Conservation (phyloP, 192 early-diverging fungal species). For the Coemansia sp. region DNA sequence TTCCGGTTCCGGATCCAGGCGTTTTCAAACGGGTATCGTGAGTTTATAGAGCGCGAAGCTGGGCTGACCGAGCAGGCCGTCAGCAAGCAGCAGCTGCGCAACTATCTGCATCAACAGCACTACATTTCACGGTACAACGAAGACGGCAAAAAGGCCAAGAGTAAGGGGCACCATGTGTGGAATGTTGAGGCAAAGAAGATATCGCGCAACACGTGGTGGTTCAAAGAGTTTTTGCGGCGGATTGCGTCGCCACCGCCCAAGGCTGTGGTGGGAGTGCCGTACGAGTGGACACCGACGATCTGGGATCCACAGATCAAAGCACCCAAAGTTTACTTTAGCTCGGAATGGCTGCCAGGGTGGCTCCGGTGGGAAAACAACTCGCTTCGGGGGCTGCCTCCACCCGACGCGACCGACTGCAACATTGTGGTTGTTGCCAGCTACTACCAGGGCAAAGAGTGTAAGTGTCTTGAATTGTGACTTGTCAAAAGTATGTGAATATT, state of each 20-base stretch:
- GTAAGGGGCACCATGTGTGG: conserved; percentile 80
- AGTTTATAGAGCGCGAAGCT: conserved; percentile 59
- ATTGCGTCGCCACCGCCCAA: conserved; percentile 70
- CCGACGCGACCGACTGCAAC: conserved; percentile 59
- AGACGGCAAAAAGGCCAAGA: conserved; percentile 76
- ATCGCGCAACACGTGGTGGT: conserved; percentile 65
- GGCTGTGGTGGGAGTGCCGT: conserved; percentile 62
- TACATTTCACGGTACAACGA: conserved; percentile 82
- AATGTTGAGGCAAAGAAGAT: conserved; percentile 79
- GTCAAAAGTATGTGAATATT: background rate
- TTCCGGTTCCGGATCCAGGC: conserved; percentile 84
- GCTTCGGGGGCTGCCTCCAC: conserved; percentile 62
- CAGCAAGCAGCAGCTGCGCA: conserved; percentile 65
- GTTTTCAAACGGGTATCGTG: conserved; percentile 74
- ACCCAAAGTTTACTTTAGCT: conserved; percentile 70
- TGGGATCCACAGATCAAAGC: conserved; percentile 77
- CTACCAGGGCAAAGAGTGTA: conserved; percentile 58
- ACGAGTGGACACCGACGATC: conserved; percentile 67
- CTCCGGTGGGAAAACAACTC: conserved; percentile 73
- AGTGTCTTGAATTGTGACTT: background rate
- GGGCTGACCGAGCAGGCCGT: conserved; percentile 67
- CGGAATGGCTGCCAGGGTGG: conserved; percentile 71
- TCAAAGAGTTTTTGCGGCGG: conserved; percentile 68
- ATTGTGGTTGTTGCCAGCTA: conserved; percentile 69
- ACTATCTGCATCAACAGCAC: conserved; percentile 71